Evolutionary conservation across 345 rosid species (phyloP).

Genomic region (Bruguiera gymnorhiza): DNA sequence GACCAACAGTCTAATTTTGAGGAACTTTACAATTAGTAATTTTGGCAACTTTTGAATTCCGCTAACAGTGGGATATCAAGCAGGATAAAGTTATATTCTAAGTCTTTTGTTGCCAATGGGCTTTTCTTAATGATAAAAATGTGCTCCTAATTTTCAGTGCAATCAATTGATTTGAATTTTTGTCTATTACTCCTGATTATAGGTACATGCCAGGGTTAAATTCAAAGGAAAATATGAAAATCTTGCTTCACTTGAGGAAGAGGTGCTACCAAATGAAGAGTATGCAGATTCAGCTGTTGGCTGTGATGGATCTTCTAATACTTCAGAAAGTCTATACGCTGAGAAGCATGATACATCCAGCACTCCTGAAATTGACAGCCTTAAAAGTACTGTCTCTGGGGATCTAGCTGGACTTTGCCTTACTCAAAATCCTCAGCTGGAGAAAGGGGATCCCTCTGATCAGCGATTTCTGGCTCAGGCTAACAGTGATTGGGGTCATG

Average conservation of each 20-base stretch:
- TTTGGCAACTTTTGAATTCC: neutral
- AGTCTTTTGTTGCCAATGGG: neutral
- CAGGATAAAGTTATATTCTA: neutral
- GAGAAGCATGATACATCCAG: constrained; percentile 83
- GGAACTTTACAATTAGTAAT: neutral
- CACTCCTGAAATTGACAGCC: constrained; percentile 69
- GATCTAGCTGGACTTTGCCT: constrained; percentile 59
- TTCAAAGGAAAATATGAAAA: constrained; percentile 55
- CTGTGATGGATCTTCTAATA: constrained; percentile 84
- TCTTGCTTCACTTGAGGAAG: constrained; percentile 44
- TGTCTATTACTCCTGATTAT: constrained; percentile 10
- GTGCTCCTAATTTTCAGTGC: neutral
- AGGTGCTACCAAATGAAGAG: constrained; percentile 45
- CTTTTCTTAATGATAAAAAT: neutral
- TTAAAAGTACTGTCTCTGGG: constrained; percentile 66
- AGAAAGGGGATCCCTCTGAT: constrained; percentile 53
- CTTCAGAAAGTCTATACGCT: constrained; percentile 73
- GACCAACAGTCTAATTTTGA: neutral
- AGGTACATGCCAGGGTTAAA: constrained; percentile 64
- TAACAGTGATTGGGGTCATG: constrained; percentile 54
- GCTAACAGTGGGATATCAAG: neutral
- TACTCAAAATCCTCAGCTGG: constrained; percentile 52
- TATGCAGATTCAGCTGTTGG: constrained; percentile 61
- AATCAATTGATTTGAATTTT: neutral
- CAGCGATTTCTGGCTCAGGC: constrained; percentile 40